These are phyloP conservation scores for Chlamydomonas schloesseri DNA, from an alignment of 139 green algal genomes.

Conservation along the genomic window DNA sequence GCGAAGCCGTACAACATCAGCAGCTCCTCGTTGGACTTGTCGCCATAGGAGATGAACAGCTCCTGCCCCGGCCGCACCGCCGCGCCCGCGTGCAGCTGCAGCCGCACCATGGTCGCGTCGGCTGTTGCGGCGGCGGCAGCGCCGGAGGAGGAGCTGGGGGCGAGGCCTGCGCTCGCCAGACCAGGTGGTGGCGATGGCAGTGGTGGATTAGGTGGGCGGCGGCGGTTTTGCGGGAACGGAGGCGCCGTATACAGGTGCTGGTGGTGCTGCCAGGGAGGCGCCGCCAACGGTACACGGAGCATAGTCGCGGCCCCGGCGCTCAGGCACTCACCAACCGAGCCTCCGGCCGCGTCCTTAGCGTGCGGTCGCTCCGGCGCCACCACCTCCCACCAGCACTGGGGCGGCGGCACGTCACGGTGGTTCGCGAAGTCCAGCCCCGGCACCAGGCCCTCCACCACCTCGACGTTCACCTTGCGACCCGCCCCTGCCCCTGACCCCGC, in stretches of 20 bases:
- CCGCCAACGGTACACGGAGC: too few relatives aligned
- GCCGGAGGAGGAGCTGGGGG: background rate
- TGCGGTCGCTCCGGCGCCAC: conserved; percentile 6
- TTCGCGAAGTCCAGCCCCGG: conserved; percentile 93
- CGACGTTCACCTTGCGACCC: background rate
- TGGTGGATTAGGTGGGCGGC: too few relatives aligned
- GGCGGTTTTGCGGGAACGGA: too few relatives aligned
- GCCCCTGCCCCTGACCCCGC: too few relatives aligned
- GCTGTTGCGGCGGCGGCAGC: background rate
- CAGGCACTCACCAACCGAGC: background rate
- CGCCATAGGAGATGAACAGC: conserved; percentile 71
- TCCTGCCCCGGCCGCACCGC: conserved; percentile 60
- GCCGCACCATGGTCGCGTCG: conserved; percentile 24
- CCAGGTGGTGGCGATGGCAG: background rate
- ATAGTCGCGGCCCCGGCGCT: too few relatives aligned
- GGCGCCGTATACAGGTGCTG: too few relatives aligned
- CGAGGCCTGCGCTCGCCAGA: background rate
- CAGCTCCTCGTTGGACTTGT: conserved; percentile 88
- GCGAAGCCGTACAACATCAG: conserved; percentile 89
- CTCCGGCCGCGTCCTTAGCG: background rate
- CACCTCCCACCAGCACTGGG: conserved; percentile 73
- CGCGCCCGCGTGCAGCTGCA: conserved; percentile 49
- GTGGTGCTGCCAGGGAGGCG: too few relatives aligned
- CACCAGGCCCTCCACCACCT: conserved; percentile 83
- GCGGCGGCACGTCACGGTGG: conserved; percentile 56